Evolutionary conservation across 2,329 filamentous ascomycete genomes (phyloP).

Genomic region (Coleophoma eucalyptorum): DNA sequence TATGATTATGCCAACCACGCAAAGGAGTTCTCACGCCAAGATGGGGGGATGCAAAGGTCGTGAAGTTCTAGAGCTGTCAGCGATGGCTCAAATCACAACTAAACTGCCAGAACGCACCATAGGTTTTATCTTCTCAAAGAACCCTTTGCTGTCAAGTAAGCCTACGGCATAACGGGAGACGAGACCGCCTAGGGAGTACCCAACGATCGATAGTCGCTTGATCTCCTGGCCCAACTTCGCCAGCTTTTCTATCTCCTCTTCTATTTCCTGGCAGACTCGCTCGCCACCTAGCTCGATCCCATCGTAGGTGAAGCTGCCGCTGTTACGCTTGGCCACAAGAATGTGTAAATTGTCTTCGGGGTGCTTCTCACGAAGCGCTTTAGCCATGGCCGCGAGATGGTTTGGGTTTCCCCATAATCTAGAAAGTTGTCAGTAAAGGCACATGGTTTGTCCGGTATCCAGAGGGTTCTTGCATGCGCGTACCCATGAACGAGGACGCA

Average conservation of each 20-base stretch:
- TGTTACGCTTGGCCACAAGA: conserved; percentile 68
- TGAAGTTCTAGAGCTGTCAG: conserved; percentile 65
- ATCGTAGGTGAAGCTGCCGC: conserved; percentile 68
- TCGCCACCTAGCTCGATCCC: conserved; percentile 66
- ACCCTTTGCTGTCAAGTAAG: conserved; percentile 74
- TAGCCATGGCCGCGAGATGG: conserved; percentile 67
- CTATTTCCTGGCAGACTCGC: conserved; percentile 63
- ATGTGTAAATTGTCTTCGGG: conserved; percentile 63
- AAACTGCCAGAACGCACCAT: conserved; percentile 45
- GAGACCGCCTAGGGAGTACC: conserved; percentile 86
- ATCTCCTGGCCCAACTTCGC: conserved; percentile 65
- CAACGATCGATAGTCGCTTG: conserved; percentile 78
- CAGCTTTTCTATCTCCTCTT: conserved; percentile 55
- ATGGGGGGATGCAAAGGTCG: conserved; percentile 84
- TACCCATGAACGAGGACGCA: conserved; percentile 72
- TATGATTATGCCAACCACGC: conserved; percentile 59
- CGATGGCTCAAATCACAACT: not conserved
- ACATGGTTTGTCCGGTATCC: too few relatives aligned
- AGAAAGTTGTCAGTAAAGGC: not conserved
- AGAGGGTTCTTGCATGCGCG: not conserved
- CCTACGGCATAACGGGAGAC: conserved; percentile 85
- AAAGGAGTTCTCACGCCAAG: conserved; percentile 71
- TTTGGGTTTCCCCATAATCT: conserved; percentile 77
- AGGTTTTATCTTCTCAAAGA: conserved; percentile 76
- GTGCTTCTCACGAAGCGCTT: conserved; percentile 57